A percentile compares a stretch with the other conserved stretches of the same genome.
Conservation (phyloP, 305 asterid genomes). For the Salvia sclarea region DNA sequence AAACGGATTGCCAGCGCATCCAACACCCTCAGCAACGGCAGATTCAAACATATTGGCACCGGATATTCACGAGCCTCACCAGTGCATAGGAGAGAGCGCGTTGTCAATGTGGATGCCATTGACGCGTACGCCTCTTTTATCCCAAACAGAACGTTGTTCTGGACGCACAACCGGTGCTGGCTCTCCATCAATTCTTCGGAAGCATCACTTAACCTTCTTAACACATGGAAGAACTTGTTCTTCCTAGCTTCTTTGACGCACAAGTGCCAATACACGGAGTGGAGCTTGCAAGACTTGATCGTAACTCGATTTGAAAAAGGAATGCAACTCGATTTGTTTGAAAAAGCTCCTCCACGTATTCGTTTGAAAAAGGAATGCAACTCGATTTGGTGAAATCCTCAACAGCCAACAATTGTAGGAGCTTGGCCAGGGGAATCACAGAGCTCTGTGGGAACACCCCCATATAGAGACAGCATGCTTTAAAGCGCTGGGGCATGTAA, state of each 20-base stretch:
- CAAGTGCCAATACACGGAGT: neutral
- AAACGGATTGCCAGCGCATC: conserved; percentile 11
- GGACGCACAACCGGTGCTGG: neutral
- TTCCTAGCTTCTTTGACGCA: neutral
- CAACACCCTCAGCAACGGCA: neutral
- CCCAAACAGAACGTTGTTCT: neutral
- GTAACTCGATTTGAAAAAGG: neutral
- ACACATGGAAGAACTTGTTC: neutral
- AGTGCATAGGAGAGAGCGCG: no score
- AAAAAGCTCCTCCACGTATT: neutral
- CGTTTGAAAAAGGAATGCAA: no score
- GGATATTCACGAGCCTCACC: conserved; percentile 8
- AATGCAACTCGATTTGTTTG: neutral
- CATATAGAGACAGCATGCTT: no score
- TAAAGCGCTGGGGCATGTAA: neutral
- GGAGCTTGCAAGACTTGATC: conserved; percentile 17
- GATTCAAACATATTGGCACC: neutral
- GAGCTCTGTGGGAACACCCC: no score
- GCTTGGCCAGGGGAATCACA: neutral
- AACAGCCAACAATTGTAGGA: neutral
- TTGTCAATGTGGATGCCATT: neutral
- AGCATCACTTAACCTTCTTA: neutral
- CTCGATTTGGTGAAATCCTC: conserved; percentile 7
- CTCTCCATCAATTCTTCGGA: no score
- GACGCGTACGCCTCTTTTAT: neutral